Evolutionary conservation across 2,329 filamentous ascomycete species (phyloP).

Genomic region (Diatrype stigma): DNA sequence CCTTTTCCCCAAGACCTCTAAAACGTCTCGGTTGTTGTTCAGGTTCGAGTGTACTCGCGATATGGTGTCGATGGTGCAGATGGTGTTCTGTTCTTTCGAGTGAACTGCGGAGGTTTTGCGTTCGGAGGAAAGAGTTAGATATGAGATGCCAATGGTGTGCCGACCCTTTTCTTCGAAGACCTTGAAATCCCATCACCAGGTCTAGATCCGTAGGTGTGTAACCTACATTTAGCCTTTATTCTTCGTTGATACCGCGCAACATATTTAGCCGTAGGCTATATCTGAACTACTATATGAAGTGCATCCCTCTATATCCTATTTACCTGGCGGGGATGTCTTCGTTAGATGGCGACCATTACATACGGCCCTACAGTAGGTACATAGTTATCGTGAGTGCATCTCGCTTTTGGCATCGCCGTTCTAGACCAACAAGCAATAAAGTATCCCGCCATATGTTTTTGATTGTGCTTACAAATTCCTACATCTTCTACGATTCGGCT

Average conservation of each 20-base stretch:
- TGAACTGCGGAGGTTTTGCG: no score
- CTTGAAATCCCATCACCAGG: neutral
- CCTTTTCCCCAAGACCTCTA: no score
- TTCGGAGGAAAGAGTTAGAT: no score
- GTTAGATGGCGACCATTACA: no score
- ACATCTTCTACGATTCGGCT: neutral
- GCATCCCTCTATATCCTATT: neutral
- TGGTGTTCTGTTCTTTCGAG: no score
- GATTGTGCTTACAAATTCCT: neutral
- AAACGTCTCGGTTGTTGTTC: no score
- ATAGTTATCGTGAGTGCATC: neutral
- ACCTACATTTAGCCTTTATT: conserved; percentile 11
- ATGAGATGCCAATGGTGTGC: neutral
- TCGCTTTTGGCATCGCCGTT: neutral
- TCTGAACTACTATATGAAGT: conserved; percentile 4
- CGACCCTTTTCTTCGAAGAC: neutral
- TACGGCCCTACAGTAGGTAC: neutral
- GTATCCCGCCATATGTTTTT: neutral
- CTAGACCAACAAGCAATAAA: neutral
- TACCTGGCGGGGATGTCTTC: neutral
- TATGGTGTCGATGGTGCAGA: no score
- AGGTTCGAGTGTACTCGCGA: no score
- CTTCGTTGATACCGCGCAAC: neutral
- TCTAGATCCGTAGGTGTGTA: neutral
- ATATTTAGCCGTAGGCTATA: conserved; percentile 13